A percentile compares a stretch with the other conserved stretches of the same genome.
These are phyloP conservation scores for Pleurotus sapidus DNA, from an alignment of 768 basidiomycete genomes.

Conservation along the genomic window DNA sequence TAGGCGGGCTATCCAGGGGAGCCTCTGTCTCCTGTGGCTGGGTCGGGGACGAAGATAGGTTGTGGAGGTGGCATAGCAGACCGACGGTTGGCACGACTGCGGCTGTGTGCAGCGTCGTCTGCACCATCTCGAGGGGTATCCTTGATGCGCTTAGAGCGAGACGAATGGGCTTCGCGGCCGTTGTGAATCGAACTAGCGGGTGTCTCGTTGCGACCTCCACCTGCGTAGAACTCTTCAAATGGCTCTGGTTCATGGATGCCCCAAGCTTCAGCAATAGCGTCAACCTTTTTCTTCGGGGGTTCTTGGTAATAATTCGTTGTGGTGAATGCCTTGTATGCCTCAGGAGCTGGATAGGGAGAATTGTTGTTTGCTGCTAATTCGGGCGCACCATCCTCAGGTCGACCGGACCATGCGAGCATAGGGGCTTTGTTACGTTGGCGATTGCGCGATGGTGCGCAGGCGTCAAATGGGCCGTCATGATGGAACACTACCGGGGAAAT, in stretches of 20 bases:
- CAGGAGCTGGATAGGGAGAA: constrained; percentile 51
- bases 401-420: constrained; percentile 70
- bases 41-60: constrained; percentile 73
- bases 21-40: constrained; percentile 31
- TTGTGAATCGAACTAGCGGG: constrained; percentile 69
- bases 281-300: constrained; percentile 80
- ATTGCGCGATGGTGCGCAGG: constrained; percentile 88
- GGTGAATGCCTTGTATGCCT: constrained; percentile 44
- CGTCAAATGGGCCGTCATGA: constrained; percentile 91
- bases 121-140: constrained; percentile 45
- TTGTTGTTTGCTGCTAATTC: constrained; percentile 33
- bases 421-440: constrained; percentile 76
- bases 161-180: constrained; percentile 44
- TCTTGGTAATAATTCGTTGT: constrained; percentile 40
- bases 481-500: constrained; percentile 66
- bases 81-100: constrained; percentile 43
- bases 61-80: constrained; percentile 72
- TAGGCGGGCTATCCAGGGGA: constrained; percentile 38
- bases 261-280: constrained; percentile 91
- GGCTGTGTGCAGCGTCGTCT: constrained; percentile 33
- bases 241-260: constrained; percentile 92
- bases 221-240: constrained; percentile 86
- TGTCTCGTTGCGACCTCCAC: constrained; percentile 63
- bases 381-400: constrained; percentile 30
- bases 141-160: constrained; percentile 37